phyloP scores from a whole-genome alignment of 2,329 filamentous ascomycete species.

The Sporothrix brasiliensis region DNA sequence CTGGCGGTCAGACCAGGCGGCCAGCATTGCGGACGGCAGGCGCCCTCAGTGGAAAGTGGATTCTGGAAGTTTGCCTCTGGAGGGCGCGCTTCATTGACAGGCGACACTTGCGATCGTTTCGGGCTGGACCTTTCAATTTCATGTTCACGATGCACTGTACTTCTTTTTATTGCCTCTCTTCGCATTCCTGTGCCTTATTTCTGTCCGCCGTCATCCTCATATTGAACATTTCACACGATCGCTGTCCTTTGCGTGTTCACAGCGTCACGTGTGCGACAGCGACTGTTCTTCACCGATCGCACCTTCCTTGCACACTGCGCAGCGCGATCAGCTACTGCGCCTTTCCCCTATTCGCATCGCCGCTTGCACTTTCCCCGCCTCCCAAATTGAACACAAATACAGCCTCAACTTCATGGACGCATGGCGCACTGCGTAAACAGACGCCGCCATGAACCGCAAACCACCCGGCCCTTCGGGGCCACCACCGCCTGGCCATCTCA shows the following conservation, averaged over 20 bases:
- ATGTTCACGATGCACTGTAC: not conserved
- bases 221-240: not conserved
- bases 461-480: not conserved
- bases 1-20: constrained; percentile 9
- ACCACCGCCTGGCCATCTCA: constrained; percentile 12
- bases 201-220: not conserved
- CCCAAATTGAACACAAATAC: not conserved
- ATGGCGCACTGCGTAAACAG: not conserved
- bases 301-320: constrained; percentile 16
- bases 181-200: not conserved
- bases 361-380: not conserved
- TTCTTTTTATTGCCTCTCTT: not conserved
- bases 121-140: not conserved
- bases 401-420: not conserved
- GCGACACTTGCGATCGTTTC: constrained; percentile 3
- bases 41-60: constrained; percentile 16
- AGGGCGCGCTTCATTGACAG: not conserved
- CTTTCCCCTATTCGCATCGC: not conserved
- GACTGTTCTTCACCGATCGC: constrained; percentile 14
- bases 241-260: not conserved
- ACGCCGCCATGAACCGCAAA: constrained; percentile 17
- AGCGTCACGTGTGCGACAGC: constrained; percentile 3
- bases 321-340: not conserved
- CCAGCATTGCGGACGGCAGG: constrained; percentile 2
- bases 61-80: not conserved